A percentile compares a stretch with the other conserved stretches of the same genome.
Evolutionary conservation across 2,329 filamentous ascomycete genomes (phyloP).

Genomic region (Camptophora hylomeconis): DNA sequence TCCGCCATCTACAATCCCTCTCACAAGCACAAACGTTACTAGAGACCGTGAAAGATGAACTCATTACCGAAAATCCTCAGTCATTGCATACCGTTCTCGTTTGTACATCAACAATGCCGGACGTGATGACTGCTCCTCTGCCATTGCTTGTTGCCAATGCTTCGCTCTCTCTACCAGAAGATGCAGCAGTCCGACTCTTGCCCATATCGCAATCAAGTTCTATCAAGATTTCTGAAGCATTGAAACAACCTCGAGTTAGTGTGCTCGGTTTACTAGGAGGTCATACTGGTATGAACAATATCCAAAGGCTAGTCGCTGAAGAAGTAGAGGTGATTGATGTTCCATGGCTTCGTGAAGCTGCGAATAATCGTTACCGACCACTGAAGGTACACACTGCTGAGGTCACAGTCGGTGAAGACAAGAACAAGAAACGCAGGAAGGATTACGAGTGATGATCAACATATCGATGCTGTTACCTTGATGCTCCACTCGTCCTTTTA

Average conservation of each 20-base stretch:
- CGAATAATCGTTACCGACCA: conserved; percentile 7
- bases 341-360: conserved; percentile 10
- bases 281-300: conserved; percentile 4
- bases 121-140: conserved; percentile 11
- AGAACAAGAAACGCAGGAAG: conserved; percentile 3
- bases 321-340: conserved; percentile 8
- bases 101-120: conserved; percentile 10
- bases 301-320: conserved; percentile 8
- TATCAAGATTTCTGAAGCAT: conserved; percentile 9
- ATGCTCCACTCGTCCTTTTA: no score
- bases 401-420: neutral
- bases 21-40: no score
- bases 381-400: conserved; percentile 9
- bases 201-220: no score
- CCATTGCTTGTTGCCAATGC: conserved; percentile 10
- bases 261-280: conserved; percentile 10
- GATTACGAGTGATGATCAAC: no score
- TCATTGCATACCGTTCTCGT: no score
- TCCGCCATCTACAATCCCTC: conserved; percentile 27
- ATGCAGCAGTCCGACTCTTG: conserved; percentile 1
- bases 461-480: no score
- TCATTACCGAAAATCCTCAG: no score
- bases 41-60: no score
- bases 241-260: conserved; percentile 12
- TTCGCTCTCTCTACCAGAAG: conserved; percentile 6